Percentiles rank a stretch among this genome's conserved stretches.
These are phyloP conservation scores for Pseudonitzschia pungens DNA, from an alignment of 108 stramenopile genomes.

Conservation along the genomic window DNA sequence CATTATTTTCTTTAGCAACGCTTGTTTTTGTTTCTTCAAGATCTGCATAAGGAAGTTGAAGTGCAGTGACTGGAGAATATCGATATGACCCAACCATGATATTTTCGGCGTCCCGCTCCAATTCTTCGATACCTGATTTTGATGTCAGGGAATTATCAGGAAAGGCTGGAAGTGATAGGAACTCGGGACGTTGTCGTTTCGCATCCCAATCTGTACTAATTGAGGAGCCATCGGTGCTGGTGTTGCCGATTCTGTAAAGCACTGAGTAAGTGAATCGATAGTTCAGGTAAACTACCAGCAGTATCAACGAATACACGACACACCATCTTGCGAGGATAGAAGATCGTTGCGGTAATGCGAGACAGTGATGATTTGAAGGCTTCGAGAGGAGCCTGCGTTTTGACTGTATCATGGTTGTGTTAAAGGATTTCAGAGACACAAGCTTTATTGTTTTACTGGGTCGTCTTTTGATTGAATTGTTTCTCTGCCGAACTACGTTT, in stretches of 20 bases:
- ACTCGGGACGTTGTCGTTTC: not conserved
- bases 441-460: too few species aligned
- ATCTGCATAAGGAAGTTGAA: constrained; percentile 19
- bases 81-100: constrained; percentile 11
- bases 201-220: not conserved
- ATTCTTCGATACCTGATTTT: constrained; percentile 3
- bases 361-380: not conserved
- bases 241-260: not conserved
- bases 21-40: constrained; percentile 11
- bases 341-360: not conserved
- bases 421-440: not conserved
- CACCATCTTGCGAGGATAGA: not conserved
- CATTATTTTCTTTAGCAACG: not conserved
- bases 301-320: not conserved
- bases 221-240: not conserved
- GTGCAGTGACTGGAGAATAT: not conserved
- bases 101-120: not conserved
- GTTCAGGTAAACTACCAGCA: constrained; percentile 5
- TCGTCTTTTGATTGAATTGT: too few species aligned
- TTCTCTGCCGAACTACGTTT: too few species aligned
- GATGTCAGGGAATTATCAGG: not conserved
- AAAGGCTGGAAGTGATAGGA: constrained; percentile 3
- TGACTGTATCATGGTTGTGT: not conserved
- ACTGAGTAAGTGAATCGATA: not conserved
- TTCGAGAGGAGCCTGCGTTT: not conserved